phyloP scores from a whole-genome alignment of 352 stramenopile genomes.

The Phytopythium mirpurense region DNA sequence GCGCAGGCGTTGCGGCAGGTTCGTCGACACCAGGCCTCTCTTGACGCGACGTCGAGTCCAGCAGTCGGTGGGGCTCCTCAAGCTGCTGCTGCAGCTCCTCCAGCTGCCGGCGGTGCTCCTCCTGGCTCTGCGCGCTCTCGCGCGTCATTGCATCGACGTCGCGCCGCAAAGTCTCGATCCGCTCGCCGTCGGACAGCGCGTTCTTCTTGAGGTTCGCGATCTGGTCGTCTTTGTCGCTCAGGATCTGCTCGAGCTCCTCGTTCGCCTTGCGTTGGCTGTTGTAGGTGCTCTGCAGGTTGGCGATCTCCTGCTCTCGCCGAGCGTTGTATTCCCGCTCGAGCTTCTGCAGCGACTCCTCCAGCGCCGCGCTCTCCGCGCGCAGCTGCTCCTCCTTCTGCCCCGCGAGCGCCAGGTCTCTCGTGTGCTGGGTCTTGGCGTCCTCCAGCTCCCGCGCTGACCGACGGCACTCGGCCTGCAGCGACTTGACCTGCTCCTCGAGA shows the following conservation, averaged over 20 bases:
- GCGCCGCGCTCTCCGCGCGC: conserved; percentile 23
- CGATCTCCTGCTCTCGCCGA: conserved; percentile 32
- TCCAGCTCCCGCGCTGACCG: conserved; percentile 16
- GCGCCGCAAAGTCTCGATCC: conserved; percentile 21
- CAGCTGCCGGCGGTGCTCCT: conserved; percentile 22
- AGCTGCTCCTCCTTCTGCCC: conserved; percentile 25
- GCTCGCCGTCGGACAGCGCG: conserved; percentile 19
- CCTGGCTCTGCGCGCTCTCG: conserved; percentile 17
- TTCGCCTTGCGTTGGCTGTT: conserved; percentile 34
- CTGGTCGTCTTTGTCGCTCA: conserved; percentile 38
- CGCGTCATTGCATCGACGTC: conserved; percentile 18
- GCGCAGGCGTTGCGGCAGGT: conserved; percentile 3
- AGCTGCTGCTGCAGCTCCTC: conserved; percentile 15
- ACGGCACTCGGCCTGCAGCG: conserved; percentile 15
- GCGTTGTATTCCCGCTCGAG: conserved; percentile 28
- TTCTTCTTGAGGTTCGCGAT: conserved; percentile 29
- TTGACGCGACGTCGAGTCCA: conserved; percentile 8
- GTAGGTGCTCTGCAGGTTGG: conserved; percentile 19
- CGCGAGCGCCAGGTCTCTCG: conserved; percentile 19
- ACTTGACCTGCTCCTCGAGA: conserved; percentile 8
- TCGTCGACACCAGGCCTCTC: background rate
- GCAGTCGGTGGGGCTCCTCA: conserved; percentile 7
- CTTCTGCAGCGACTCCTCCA: conserved; percentile 29
- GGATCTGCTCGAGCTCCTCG: conserved; percentile 35
- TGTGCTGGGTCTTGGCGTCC: conserved; percentile 14